Evolutionary conservation across 768 basidiomycete genomes (phyloP), one percentile per base, ranked within the genome.

Genomic region (Butyriboletus loyo): DNA sequence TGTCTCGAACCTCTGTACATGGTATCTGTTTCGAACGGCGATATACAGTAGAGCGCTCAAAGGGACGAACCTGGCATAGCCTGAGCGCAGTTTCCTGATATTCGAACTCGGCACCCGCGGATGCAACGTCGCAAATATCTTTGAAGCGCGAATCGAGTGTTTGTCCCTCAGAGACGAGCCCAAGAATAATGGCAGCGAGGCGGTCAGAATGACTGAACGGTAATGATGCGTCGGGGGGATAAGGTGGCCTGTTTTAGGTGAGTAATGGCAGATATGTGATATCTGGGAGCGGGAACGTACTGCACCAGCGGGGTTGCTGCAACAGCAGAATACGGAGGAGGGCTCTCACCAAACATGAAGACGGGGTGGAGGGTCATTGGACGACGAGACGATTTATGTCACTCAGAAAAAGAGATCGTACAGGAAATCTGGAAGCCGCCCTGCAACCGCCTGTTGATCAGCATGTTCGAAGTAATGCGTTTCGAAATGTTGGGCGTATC

Each of bases 241-340:
- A 43, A 21, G 7, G 39, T 5, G 25, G 25, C 24, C 56, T 62
- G 4, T 43, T 55, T 46, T 25, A 15, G 15, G 8, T 14, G 34
- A 25, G 30, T 21, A 7, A 28, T 19, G 27, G 21, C 28, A 35
- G 36, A 22, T 15, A 24, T 28, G 19, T 2, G 28, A 28, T 15
- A 15, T 38, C 10, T 2, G 8, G 21, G 2, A 7, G 7, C 9
- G 0, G 17, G 6, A 22, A 59, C 57, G 14, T 24, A 62, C 61
- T 30, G 25, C 4, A 27, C 24, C 14, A 28, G n/a, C 22, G 46
- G 42, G 38, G 24, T 3, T 7, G 37, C 22, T 34, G 30, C 37
- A 17, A 49, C 55, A 34, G 50, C 32, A 36, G 57, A 62, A 28
- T 62, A 62, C 19, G 61, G 57, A 34, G 61, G 61, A 41, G 61